Evolutionary conservation across 495 filamentous ascomycete genomes (phyloP), one percentile per base, ranked within the genome.

Genomic region (Hyaloscypha hepaticicola): DNA sequence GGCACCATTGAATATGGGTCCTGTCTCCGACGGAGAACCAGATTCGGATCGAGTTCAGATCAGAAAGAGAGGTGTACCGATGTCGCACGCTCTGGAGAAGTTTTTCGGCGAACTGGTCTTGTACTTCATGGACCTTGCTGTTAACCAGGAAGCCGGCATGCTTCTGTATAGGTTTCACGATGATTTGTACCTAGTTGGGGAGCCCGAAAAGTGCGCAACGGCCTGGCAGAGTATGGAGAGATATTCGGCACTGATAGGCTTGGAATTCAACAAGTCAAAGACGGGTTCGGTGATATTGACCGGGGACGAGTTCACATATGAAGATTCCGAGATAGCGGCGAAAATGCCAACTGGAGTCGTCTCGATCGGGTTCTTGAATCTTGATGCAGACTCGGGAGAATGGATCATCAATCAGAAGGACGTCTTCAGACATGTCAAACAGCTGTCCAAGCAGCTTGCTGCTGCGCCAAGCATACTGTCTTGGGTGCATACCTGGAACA

Each of bases 111-210:
- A 91, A 62, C 72, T 82, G 1, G 76, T 89, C 8, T 74, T 91
- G 0, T 90, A 88, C 72, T 84, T 83, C 67, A 81, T 90, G 80
- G 88, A 91, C 58, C 83, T 84, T 57, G 79, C 83, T 4, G 80
- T 91, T 51, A 90, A 90, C 55, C 82, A 86, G 59, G 69, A 74
- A 50, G 82, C 87, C 0, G 74, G 83, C 3, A 76, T 79, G 25
- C 77, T 84, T 31, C 75, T 90, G 3, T 89, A 89, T 63, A 85
- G 88, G 0, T 72, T 89, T 22, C 84, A 89, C 64, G 87, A 90
- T 68, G 88, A 91, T 69, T 80, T 91, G 59, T 90, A 87, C 86
- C 81, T 90, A 61, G 86, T 85, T 76, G 82, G 84, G n/a, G 73
- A 84, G 24, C 80, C 83, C 25, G 64, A 76, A 8, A 77, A 73